These are phyloP conservation scores for Populus hybrid DNA, from an alignment of 441 rosid genomes.

Conservation along the genomic window DNA sequence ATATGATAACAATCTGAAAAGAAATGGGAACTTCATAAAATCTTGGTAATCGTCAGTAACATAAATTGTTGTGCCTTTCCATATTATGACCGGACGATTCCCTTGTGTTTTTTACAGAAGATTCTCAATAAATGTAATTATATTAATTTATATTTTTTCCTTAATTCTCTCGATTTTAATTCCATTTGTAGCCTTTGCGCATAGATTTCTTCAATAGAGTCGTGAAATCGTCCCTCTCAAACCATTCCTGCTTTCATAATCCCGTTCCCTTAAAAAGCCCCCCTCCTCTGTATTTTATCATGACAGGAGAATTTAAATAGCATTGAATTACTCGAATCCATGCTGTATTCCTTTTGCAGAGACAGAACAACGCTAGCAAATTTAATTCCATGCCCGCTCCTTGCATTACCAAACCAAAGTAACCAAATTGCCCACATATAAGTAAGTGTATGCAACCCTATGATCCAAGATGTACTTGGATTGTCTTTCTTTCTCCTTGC, in stretches of 20 bases:
- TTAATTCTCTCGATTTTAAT: conserved; percentile 3
- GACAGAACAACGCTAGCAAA: not conserved
- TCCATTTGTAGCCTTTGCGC: not conserved
- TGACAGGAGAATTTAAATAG: conserved; percentile 4
- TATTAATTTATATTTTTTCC: not conserved
- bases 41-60: not conserved
- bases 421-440: not conserved
- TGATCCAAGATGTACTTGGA: not conserved
- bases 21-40: conserved; percentile 6
- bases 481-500: not conserved
- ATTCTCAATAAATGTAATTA: not conserved
- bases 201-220: conserved; percentile 15
- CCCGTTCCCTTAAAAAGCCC: conserved; percentile 4
- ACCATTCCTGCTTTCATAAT: conserved; percentile 5
- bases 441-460: not conserved
- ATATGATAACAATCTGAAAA: not conserved
- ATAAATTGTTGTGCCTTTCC: not conserved
- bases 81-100: not conserved
- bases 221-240: not conserved
- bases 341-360: not conserved
- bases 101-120: not conserved
- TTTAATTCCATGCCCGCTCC: not conserved
- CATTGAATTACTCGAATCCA: conserved; percentile 11
- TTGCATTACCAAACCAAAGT: not conserved
- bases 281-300: not conserved